Conservation (phyloP, 371 early-diverging fungal species). For the Zychaea mexicana region DNA sequence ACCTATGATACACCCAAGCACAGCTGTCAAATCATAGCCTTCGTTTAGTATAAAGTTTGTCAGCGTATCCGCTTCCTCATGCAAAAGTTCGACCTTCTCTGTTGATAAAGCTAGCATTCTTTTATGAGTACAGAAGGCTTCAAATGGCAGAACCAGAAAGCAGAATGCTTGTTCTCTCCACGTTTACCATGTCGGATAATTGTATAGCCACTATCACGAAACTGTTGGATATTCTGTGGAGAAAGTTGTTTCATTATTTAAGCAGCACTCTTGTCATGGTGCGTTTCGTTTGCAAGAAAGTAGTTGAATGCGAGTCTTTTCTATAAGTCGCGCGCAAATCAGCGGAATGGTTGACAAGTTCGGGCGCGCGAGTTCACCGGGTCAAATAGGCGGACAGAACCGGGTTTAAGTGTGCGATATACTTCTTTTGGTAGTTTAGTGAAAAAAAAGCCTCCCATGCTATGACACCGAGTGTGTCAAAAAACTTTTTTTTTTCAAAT, state of each 20-base stretch:
- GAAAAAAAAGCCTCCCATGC: not conserved
- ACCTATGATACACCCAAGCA: conserved; percentile 60
- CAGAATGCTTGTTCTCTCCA: not conserved
- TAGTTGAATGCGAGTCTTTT: no score
- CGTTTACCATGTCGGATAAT: conserved; percentile 12
- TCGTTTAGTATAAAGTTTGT: conserved; percentile 50
- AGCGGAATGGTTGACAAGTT: no score
- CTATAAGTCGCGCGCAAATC: no score
- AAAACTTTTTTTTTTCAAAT: conserved; percentile 4
- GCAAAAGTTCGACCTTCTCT: conserved; percentile 30
- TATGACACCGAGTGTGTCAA: conserved; percentile 2
- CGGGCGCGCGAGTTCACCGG: no score
- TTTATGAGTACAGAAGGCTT: not conserved
- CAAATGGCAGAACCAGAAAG: no score
- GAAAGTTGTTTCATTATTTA: not conserved
- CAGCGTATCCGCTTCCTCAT: conserved; percentile 52
- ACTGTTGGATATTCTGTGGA: conserved; percentile 18
- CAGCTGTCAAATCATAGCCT: conserved; percentile 41
- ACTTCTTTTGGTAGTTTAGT: not conserved
- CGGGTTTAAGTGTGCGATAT: not conserved
- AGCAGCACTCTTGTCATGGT: no score
- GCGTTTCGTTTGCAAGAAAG: no score
- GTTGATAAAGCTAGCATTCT: conserved; percentile 19
- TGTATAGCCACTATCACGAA: conserved; percentile 13
- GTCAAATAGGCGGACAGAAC: not conserved